Percentiles rank a stretch among this genome's conserved stretches.
These are phyloP conservation scores for Fusarium protoensiforme DNA, from an alignment of 2,329 filamentous ascomycete genomes.

Conservation along the genomic window DNA sequence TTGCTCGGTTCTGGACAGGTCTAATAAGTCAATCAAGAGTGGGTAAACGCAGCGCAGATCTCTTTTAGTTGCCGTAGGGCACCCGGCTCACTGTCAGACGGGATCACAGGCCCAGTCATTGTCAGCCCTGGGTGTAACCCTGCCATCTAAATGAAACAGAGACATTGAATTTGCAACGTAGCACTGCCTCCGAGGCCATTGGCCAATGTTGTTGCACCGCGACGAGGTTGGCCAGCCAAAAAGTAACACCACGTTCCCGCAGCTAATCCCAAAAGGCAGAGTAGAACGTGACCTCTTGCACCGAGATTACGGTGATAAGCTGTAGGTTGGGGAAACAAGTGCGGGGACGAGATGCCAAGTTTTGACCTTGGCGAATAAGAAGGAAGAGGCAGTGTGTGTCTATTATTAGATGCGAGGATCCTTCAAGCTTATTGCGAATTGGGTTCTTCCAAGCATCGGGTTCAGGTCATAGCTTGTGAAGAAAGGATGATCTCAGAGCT, in stretches of 20 bases:
- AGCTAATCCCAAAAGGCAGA: background rate
- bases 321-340: background rate
- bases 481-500: too few relatives aligned
- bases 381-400: background rate
- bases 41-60: background rate
- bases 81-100: background rate
- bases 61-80: background rate
- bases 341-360: background rate
- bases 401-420: too few relatives aligned
- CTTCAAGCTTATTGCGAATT: too few relatives aligned
- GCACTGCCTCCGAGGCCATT: background rate
- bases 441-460: too few relatives aligned
- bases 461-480: too few relatives aligned
- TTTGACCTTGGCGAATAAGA: background rate
- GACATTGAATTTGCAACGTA: constrained; percentile 28
- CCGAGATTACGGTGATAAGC: background rate
- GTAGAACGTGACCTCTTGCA: background rate
- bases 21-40: background rate
- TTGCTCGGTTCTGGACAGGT: background rate
- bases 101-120: background rate
- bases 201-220: background rate
- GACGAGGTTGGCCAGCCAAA: background rate
- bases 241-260: background rate
- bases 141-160: background rate
- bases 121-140: constrained; percentile 2